Base-by-base conservation (phyloP, 352 stramenopile genomes). In the Globisporangium abappressorium region DNA sequence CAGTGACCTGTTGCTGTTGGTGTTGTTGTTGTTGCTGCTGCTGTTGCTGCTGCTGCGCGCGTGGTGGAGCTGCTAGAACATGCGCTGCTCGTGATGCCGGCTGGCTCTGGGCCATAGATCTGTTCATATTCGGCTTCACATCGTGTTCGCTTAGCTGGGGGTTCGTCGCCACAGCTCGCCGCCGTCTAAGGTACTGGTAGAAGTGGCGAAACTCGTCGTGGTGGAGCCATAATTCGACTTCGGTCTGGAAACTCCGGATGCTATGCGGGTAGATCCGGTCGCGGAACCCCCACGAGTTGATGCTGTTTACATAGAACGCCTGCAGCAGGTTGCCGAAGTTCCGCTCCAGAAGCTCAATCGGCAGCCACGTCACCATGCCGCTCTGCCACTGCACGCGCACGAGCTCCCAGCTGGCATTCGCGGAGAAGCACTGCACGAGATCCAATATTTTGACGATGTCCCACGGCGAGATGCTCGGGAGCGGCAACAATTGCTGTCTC, bases 141-240 rank as follows among this genome's bases (percentile, higher is more conserved):
- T 70, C 64, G 24, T 57, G 14, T n/a, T 11, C 33, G 1, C 20
- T 30, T 18, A 58, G 34, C 9, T 46, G 66, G 4, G 41, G 55
- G 36, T 34, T 53, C 14, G 34, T 20, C 28, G 33, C 36, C 59
- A 57, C 53, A 22, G 57, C 43, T 43, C 73, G 62, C 14, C 71
- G 73, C 36, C 73, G 63, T 6, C 77, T 72, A 46, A 91, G 65
- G 8, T 69, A 68, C 46, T 77, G 69, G 64, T 88, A 91, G 33
- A 93, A 90, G 11, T 70, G 56, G 57, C 88, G 79, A 33, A 93
- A 90, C 22, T 92, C 85, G 2, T 72, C 46, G 38, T 93, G 85
- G 24, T 86, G 83, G 47, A 90, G 77, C 85, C 85, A 93, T 14
- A 92, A 65, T 67, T 93, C 83, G 18, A 91, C 79, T 58, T 93